These are phyloP conservation scores for Nyctanthes arbortristis DNA, from an alignment of 257 asterid genomes.

Conservation along the genomic window DNA sequence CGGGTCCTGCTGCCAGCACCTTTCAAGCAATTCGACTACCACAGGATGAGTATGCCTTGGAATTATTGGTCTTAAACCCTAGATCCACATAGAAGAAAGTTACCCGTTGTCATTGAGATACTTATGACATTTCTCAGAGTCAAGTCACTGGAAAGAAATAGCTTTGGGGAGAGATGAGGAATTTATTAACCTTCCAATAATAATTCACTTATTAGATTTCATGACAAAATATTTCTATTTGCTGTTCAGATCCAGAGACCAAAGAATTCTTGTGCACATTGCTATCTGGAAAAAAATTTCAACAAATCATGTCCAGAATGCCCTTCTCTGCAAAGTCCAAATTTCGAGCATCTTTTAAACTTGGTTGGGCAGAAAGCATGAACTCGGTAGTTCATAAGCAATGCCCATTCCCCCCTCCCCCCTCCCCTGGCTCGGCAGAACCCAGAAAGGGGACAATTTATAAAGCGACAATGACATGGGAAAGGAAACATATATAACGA, in stretches of 20 bases:
- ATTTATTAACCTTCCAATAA: neutral
- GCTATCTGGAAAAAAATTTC: slow-evolving; percentile 4
- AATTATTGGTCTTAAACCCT: slow-evolving; percentile 72
- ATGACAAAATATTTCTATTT: neutral
- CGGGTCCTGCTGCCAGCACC: slow-evolving; percentile 85
- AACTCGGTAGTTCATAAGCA: slow-evolving; percentile 6
- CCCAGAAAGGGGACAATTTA: neutral
- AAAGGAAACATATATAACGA: neutral
- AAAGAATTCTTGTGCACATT: slow-evolving; percentile 4
- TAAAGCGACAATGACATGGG: neutral
- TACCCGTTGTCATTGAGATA: neutral
- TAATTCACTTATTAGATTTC: neutral
- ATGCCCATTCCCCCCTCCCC: neutral
- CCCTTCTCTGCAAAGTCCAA: slow-evolving; percentile 5
- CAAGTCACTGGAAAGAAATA: neutral
- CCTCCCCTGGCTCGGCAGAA: no score
- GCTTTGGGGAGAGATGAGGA: neutral
- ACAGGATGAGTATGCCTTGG: slow-evolving; percentile 64
- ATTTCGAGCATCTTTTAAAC: neutral
- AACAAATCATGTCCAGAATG: slow-evolving; percentile 2
- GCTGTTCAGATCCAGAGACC: slow-evolving; percentile 3
- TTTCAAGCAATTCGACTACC: slow-evolving; percentile 60
- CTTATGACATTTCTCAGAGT: neutral
- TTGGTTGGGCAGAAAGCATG: neutral
- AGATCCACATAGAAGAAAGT: slow-evolving; percentile 15